Base-by-base conservation (phyloP, 179 eudicot genomes). In the Camellia oleifera region DNA sequence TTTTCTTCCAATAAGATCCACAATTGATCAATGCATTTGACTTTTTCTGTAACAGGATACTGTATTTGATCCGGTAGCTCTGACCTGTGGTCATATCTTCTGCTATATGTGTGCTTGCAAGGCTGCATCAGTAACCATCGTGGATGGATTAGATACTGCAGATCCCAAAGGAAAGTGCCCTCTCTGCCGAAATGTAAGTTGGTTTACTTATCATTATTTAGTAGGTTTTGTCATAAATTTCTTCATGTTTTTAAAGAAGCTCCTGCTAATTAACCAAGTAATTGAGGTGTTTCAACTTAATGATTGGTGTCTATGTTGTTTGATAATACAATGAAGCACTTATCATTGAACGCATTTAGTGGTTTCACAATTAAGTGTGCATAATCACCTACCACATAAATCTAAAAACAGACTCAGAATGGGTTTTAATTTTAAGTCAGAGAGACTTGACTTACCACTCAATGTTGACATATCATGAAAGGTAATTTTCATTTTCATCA, bases 51-150 rank as follows among this genome's bases (percentile, higher is more conserved):
- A 13, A 74, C 97, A 94, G 99, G 97, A 92, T 78, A 91, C 92
- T 1, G 92, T 94, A 63, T 95, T 94, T 83, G 98, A 95, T 71
- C 92, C 98, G 0, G 94, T 95, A 32, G 90, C 97, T 81, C 94
- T 95, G 58, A 85, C 86, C 14, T 94, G 98, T 77, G 97, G 98
- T 44, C 99, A 95, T 83, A 95, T 94, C 82, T 90, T 92, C 81
- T 95, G 97, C 76, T 89, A 92, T 81, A 87, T 88, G 83, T 95
- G 99, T 81, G 91, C 98, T 69, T 95, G 98, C 86, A 92, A 91
- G 81, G 90, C 96, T 78, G 97, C 91, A 57, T 95, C 97, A 60
- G 98, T 95, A 79, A 91, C 89, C 75, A 87, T 92, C 69, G 97
- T 95, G 20, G 94, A 95, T 76, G 98, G 99, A 74, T 84, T 95